Evolutionary conservation across 2,329 filamentous ascomycete species (phyloP), one percentile per base, ranked within the genome.

Genomic region (Pseudogymnoascus sp.): DNA sequence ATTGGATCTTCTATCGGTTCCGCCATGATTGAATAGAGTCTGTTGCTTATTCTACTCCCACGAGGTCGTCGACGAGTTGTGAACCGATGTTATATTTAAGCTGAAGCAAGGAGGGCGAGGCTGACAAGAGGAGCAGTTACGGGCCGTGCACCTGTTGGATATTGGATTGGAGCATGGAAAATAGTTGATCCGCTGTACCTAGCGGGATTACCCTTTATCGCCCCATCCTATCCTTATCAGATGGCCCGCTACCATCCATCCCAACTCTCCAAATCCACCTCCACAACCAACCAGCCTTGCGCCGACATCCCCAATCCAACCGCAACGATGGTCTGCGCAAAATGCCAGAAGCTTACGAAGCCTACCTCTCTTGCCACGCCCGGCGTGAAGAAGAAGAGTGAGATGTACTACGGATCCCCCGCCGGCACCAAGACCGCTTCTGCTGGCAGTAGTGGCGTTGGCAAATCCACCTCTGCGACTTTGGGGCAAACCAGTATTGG

Each of bases 341-440:
- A 85, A 76, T 88, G 85, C 69, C 80, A 85, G 70, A 86, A 85
- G 74, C 80, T 83, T 62, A 76, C 81, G 63, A 85, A 85, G 74
- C 77, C 80, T 62, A 87, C 85, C 13, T 79, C 82, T 11, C 81
- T 88, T 64, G 85, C 83, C 66, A 88, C 85, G 0, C 85, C 85
- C 0, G 82, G 79, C 28, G 85, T 88, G 67, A 88, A 88, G 75
- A 85, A 85, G 76, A 88, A 85, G 79, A 84, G 75, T 71, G 85
- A 88, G 62, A 85, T 88, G 77, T 88, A 87, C 73, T 82, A 85
- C 70, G 85, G 85, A 60, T 87, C 85, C 1, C 75, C 83, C 6
- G 71, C 71, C 6, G 71, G 70, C 57, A 70, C 69, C 6, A 61
- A 61, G 11, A 21, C 60, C 16, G 16, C 60, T 1, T 77, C 81